Evolutionary conservation across 2,329 filamentous ascomycete genomes (phyloP).

Genomic region (Exophiala alcalophila): DNA sequence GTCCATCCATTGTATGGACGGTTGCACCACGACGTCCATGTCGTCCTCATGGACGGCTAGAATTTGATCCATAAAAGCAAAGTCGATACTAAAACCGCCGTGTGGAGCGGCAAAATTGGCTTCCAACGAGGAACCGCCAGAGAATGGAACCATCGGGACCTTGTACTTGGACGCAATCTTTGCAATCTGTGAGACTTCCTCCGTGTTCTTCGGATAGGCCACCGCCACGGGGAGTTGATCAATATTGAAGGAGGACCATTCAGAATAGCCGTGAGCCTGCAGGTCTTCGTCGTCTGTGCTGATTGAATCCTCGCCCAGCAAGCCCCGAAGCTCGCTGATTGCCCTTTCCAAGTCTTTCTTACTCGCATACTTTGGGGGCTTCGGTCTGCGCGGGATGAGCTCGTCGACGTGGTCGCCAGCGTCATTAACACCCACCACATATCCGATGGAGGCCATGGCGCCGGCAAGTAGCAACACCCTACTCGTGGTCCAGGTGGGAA

Average conservation of each 20-base stretch:
- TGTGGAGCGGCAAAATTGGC: constrained; percentile 85
- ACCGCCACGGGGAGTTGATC: constrained; percentile 62
- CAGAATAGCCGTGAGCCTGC: constrained; percentile 63
- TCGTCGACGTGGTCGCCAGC: constrained; percentile 34
- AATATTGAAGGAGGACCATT: constrained; percentile 68
- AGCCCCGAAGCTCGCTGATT: constrained; percentile 52
- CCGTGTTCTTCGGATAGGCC: constrained; percentile 61
- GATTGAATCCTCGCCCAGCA: constrained; percentile 58
- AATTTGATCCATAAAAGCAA: constrained; percentile 80
- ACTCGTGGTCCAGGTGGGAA: constrained; percentile 42
- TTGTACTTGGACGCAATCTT: constrained; percentile 73
- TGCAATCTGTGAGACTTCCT: constrained; percentile 63
- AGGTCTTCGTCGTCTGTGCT: constrained; percentile 64
- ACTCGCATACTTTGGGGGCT: constrained; percentile 40
- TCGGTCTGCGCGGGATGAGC: constrained; percentile 26
- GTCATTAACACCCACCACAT: constrained; percentile 48
- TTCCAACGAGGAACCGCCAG: constrained; percentile 80
- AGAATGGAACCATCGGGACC: constrained; percentile 83
- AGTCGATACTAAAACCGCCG: constrained; percentile 86
- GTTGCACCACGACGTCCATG: constrained; percentile 91
- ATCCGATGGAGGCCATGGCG: constrained; percentile 52
- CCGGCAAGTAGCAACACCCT: constrained; percentile 49
- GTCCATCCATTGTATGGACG: constrained; percentile 87
- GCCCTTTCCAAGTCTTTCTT: constrained; percentile 44
- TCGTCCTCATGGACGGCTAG: constrained; percentile 77